Conservation (phyloP, 768 basidiomycete genomes). For the Tephrocybe sp. region DNA sequence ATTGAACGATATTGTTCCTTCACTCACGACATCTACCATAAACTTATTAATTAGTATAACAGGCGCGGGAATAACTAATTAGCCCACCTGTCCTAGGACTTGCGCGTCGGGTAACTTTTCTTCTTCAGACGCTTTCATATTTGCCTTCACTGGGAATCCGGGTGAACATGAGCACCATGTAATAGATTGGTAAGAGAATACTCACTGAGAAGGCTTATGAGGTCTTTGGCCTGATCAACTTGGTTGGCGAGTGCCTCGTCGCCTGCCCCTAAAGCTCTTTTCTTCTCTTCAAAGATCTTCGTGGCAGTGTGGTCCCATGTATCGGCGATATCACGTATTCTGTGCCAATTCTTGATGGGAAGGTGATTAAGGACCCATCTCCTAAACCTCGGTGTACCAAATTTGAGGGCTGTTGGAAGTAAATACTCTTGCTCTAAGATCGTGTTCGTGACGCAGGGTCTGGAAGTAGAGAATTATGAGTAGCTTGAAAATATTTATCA, state of each 20-base stretch:
- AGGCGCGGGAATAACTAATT: background rate
- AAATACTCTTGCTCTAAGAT: slow-evolving; percentile 6
- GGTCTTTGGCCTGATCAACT: slow-evolving; percentile 1
- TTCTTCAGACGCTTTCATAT: slow-evolving; percentile 24
- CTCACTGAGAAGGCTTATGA: slow-evolving; percentile 5
- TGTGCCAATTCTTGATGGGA: background rate
- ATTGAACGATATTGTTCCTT: too few species aligned
- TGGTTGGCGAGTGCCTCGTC: slow-evolving; percentile 8
- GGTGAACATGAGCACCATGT: too few species aligned
- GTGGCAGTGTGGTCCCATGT: slow-evolving; percentile 1
- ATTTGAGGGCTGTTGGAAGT: slow-evolving; percentile 8
- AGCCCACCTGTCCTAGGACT: slow-evolving; percentile 28
- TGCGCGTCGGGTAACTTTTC: slow-evolving; percentile 30
- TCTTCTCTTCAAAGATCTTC: slow-evolving; percentile 9
- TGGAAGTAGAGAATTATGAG: background rate
- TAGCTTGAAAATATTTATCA: background rate
- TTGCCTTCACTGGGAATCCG: slow-evolving; percentile 29
- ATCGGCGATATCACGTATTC: slow-evolving; percentile 1
- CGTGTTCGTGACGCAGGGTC: background rate
- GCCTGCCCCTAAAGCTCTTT: slow-evolving; percentile 9
- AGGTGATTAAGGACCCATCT: slow-evolving; percentile 7
- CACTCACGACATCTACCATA: slow-evolving; percentile 18
- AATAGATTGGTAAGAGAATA: too few species aligned
- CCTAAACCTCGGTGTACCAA: slow-evolving; percentile 7
- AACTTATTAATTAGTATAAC: background rate